A percentile compares a stretch with the other conserved stretches of the same genome.
These are phyloP conservation scores for Epicoccum nigrum DNA, from an alignment of 2,329 filamentous ascomycete species.

Conservation along the genomic window DNA sequence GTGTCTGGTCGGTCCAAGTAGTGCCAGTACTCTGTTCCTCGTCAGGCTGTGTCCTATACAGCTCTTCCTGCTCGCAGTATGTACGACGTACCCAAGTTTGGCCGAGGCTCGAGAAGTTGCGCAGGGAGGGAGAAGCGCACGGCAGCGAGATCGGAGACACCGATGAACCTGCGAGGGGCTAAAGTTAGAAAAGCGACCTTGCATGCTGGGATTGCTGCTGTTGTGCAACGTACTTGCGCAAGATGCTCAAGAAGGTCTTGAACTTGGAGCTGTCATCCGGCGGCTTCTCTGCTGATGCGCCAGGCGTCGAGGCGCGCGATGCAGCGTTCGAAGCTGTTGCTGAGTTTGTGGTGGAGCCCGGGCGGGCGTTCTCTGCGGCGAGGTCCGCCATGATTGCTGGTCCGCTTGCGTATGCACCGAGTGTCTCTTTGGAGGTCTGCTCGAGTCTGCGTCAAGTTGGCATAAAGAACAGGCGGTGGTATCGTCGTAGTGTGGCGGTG, in stretches of 20 bases:
- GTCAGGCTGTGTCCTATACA: conserved; percentile 29
- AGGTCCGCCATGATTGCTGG: conserved; percentile 40
- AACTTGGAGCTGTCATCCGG: conserved; percentile 86
- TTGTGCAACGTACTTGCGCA: conserved; percentile 71
- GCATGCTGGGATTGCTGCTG: conserved; percentile 36
- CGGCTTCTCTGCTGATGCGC: conserved; percentile 57
- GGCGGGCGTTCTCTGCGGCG: conserved; percentile 34
- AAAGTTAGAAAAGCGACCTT: conserved; percentile 19
- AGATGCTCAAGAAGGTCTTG: conserved; percentile 83
- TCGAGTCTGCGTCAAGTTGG: conserved; percentile 5
- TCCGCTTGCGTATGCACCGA: conserved; percentile 7
- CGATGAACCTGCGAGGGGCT: conserved; percentile 76
- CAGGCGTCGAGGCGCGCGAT: conserved; percentile 46
- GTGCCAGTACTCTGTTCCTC: conserved; percentile 85
- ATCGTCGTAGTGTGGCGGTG: conserved; percentile 24
- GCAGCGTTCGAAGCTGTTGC: conserved; percentile 42
- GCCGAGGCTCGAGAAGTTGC: conserved; percentile 92
- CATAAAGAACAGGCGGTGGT: conserved; percentile 10
- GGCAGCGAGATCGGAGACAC: conserved; percentile 91
- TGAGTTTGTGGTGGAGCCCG: conserved; percentile 32
- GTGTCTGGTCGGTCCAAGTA: conserved; percentile 95
- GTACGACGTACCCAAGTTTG: conserved; percentile 72
- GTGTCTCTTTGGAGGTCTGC: not conserved
- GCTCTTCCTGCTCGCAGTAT: not conserved
- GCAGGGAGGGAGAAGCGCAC: conserved; percentile 96